Evolutionary conservation across 805 yeast species (phyloP).

Genomic region (Tetrapisispora phaffii): DNA sequence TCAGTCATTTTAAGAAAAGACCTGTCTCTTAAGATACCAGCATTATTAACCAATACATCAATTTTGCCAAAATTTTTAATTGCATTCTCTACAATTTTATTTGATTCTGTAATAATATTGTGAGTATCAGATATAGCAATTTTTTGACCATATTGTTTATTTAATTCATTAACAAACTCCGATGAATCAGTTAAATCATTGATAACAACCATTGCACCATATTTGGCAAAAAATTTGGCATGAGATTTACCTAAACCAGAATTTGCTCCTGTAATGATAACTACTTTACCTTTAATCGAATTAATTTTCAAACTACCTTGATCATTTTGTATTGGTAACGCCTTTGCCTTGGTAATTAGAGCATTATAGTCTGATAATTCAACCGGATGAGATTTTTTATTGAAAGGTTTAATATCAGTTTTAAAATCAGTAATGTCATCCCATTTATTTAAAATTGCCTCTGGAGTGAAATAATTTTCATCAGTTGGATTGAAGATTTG

Average conservation of each 20-base stretch:
- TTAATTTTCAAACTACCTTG: constrained; percentile 45
- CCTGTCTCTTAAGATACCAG: constrained; percentile 87
- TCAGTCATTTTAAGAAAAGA: constrained; percentile 79
- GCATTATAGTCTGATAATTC: constrained; percentile 62
- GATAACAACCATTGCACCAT: constrained; percentile 91
- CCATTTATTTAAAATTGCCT: constrained; percentile 63
- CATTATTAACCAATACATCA: constrained; percentile 82
- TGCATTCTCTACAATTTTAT: constrained; percentile 68
- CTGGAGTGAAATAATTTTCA: constrained; percentile 61
- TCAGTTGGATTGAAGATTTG: constrained; percentile 66
- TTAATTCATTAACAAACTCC: constrained; percentile 64
- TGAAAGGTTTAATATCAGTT: constrained; percentile 37
- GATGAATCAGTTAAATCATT: constrained; percentile 78
- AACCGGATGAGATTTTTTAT: constrained; percentile 54
- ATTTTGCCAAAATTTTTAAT: constrained; percentile 68
- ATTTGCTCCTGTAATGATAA: constrained; percentile 90
- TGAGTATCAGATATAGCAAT: constrained; percentile 79
- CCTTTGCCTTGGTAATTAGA: constrained; percentile 43
- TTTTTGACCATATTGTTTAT: constrained; percentile 30
- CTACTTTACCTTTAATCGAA: constrained; percentile 73
- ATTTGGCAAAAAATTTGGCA: constrained; percentile 73
- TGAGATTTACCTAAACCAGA: constrained; percentile 89
- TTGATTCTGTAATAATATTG: constrained; percentile 70
- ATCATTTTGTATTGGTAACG: constrained; percentile 42
- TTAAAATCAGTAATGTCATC: constrained; percentile 54